A percentile compares a stretch with the other conserved stretches of the same genome.
Evolutionary conservation across 1,284 basidiomycete genomes (phyloP).

Genomic region (Leccinum subspadiceum): DNA sequence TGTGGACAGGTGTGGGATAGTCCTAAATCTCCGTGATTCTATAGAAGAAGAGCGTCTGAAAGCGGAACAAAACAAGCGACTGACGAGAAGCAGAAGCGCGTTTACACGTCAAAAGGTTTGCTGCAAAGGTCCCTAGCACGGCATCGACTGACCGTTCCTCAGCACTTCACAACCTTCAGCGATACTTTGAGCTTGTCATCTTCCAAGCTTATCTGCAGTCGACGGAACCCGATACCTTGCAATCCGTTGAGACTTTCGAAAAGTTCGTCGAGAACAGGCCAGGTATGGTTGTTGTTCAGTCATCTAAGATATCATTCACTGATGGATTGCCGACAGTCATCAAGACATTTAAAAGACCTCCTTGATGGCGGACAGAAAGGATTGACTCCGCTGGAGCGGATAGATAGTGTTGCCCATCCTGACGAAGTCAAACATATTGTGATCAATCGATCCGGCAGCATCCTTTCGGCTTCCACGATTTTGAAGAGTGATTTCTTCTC

Average conservation of each 20-base stretch:
- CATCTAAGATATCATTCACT: neutral
- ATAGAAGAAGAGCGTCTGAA: slow-evolving; percentile 80
- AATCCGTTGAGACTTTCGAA: slow-evolving; percentile 77
- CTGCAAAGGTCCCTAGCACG: slow-evolving; percentile 1
- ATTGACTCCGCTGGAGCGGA: slow-evolving; percentile 82
- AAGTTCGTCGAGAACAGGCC: slow-evolving; percentile 80
- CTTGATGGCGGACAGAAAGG: slow-evolving; percentile 76
- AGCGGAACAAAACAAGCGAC: slow-evolving; percentile 79
- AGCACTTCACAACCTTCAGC: slow-evolving; percentile 79
- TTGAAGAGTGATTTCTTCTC: slow-evolving; percentile 98
- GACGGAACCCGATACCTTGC: slow-evolving; percentile 77
- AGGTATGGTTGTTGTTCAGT: slow-evolving; percentile 42
- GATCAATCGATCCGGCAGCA: slow-evolving; percentile 79
- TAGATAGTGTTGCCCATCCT: slow-evolving; percentile 79
- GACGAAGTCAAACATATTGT: slow-evolving; percentile 90
- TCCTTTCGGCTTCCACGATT: slow-evolving; percentile 91
- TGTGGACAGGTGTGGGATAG: slow-evolving; percentile 84
- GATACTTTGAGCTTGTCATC: slow-evolving; percentile 90
- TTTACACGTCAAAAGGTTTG: slow-evolving; percentile 69
- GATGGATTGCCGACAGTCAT: slow-evolving; percentile 59
- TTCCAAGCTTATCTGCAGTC: slow-evolving; percentile 95
- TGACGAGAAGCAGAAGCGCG: slow-evolving; percentile 67
- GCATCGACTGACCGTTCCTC: slow-evolving; percentile 4
- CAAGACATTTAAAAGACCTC: slow-evolving; percentile 93
- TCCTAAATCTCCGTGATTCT: slow-evolving; percentile 83